Conservation (phyloP, 2,329 filamentous ascomycete genomes). For the Fusarium floridanum region DNA sequence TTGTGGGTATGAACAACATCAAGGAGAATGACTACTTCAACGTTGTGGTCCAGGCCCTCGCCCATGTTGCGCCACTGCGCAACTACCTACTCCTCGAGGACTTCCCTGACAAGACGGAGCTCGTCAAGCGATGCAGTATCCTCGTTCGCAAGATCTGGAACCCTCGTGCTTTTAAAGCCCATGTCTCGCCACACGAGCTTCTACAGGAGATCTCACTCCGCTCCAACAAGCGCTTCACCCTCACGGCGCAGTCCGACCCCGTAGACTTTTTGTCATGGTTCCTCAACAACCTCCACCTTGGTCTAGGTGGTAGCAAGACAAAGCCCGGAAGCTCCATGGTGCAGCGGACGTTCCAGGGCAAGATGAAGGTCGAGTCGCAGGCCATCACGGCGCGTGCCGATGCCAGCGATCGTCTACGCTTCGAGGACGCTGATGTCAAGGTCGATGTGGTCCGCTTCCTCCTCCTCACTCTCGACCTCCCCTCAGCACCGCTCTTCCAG, state of each 20-base stretch:
- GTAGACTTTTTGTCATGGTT: slow-evolving; percentile 99
- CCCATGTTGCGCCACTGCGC: slow-evolving; percentile 88
- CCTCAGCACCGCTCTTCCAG: slow-evolving; percentile 92
- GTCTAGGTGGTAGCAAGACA: slow-evolving; percentile 88
- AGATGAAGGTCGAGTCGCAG: slow-evolving; percentile 91
- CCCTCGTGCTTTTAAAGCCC: slow-evolving; percentile 92
- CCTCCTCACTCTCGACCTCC: slow-evolving; percentile 92
- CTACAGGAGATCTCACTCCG: slow-evolving; percentile 93
- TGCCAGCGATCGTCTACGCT: slow-evolving; percentile 86
- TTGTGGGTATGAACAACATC: slow-evolving; percentile 99
- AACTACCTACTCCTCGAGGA: slow-evolving; percentile 94
- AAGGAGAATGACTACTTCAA: slow-evolving; percentile 99
- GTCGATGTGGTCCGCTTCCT: slow-evolving; percentile 84
- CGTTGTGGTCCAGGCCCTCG: slow-evolving; percentile 89
- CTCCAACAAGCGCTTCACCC: slow-evolving; percentile 91
- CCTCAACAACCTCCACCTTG: slow-evolving; percentile 93
- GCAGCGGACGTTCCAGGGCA: slow-evolving; percentile 94
- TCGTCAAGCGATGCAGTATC: slow-evolving; percentile 89
- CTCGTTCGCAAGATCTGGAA: slow-evolving; percentile 99
- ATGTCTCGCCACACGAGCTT: slow-evolving; percentile 97
- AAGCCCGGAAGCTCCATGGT: slow-evolving; percentile 88
- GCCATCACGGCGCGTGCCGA: slow-evolving; percentile 93
- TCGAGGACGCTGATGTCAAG: slow-evolving; percentile 89
- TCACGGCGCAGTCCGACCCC: slow-evolving; percentile 92
- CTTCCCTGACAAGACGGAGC: slow-evolving; percentile 77